Base-by-base conservation (phyloP, 2,329 filamentous ascomycete species). In the Xylaria sp. region DNA sequence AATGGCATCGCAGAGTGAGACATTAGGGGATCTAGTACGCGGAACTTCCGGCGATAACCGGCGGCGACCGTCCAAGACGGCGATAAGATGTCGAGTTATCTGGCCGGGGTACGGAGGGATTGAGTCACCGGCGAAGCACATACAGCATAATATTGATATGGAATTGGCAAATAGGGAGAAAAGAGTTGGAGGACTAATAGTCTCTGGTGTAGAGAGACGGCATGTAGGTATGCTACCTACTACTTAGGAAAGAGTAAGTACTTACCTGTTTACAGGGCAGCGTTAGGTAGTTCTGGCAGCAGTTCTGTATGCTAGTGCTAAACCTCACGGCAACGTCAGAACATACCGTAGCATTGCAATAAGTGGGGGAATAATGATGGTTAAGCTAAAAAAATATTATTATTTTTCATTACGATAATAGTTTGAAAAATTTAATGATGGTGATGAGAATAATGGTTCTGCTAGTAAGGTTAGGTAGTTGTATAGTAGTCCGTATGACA, bases 111-210 rank as follows among this genome's bases (percentile, higher is more conserved):
- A 18, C 21, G 13, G 18, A 51, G 59, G 29, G n/a, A 27, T 23
- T 69, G 68, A 69, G 68, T 69, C 68, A 68, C 48, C 65, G 65
- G 68, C 25, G 37, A 68, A 57, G 32, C 2, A 37, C 27, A 21
- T 35, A 12, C 27, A 27, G 32, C 42, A 42, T 44, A 53, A 44
- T 47, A 50, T 55, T 23, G 21, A 42, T 25, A 29, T 50, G 9
- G 40, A 51, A 44, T 44, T 44, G 12, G 8, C 4, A 48, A 25
- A 27, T 55, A 13, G 29, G 8, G 13, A 18, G 21, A 21, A 8
- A 21, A 12, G 2, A 2, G 16, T 18, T 18, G 16, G 16, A 44
- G 4, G 6, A 18, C 12, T 13, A 44, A 13, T 3, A 16, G 10
- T 21, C 10, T 51, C 12, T 21, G 12, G 23, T 44, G 37, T 21